A percentile compares a stretch with the other conserved stretches of the same genome.
phyloP scores from a whole-genome alignment of 1,284 basidiomycete species.

The Heterobasidion parviporum region DNA sequence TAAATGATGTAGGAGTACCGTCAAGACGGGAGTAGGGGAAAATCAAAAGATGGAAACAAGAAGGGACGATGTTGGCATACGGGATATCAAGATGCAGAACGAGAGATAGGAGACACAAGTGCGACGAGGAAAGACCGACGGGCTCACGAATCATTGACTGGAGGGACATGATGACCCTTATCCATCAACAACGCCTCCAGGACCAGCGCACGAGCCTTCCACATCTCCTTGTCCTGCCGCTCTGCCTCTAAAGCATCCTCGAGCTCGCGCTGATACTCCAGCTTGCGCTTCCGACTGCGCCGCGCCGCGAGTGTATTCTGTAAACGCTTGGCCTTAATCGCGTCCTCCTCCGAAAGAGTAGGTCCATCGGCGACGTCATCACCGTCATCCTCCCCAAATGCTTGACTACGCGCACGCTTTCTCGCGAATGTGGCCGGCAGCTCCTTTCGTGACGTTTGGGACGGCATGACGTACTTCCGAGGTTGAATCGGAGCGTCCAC shows the following conservation, averaged over 20 bases:
- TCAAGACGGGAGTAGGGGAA: slow-evolving; percentile 4
- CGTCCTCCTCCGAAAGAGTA: slow-evolving; percentile 34
- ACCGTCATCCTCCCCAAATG: slow-evolving; percentile 38
- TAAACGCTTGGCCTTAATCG: slow-evolving; percentile 70
- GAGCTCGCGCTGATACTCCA: slow-evolving; percentile 59
- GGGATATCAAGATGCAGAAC: slow-evolving; percentile 4
- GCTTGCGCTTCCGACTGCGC: slow-evolving; percentile 67
- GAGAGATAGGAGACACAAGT: slow-evolving; percentile 6
- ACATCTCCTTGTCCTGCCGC: slow-evolving; percentile 43
- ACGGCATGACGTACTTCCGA: slow-evolving; percentile 38
- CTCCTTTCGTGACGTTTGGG: slow-evolving; percentile 41
- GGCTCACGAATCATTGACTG: slow-evolving; percentile 23
- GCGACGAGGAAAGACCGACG: slow-evolving; percentile 4
- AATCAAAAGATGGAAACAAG: slow-evolving; percentile 8
- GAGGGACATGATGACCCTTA: slow-evolving; percentile 36
- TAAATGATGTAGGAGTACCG: slow-evolving; percentile 13
- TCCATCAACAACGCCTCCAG: slow-evolving; percentile 37
- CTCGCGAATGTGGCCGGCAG: slow-evolving; percentile 38
- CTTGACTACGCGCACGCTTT: slow-evolving; percentile 47
- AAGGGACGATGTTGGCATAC: slow-evolving; percentile 4
- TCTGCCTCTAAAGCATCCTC: slow-evolving; percentile 43
- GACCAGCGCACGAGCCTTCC: slow-evolving; percentile 45
- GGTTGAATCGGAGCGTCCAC: slow-evolving; percentile 38
- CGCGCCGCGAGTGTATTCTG: slow-evolving; percentile 79
- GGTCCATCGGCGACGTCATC: slow-evolving; percentile 37